Evolutionary conservation across 2,329 filamentous ascomycete species (phyloP), one percentile per base, ranked within the genome.

Genomic region (Colletotrichum truncatum): DNA sequence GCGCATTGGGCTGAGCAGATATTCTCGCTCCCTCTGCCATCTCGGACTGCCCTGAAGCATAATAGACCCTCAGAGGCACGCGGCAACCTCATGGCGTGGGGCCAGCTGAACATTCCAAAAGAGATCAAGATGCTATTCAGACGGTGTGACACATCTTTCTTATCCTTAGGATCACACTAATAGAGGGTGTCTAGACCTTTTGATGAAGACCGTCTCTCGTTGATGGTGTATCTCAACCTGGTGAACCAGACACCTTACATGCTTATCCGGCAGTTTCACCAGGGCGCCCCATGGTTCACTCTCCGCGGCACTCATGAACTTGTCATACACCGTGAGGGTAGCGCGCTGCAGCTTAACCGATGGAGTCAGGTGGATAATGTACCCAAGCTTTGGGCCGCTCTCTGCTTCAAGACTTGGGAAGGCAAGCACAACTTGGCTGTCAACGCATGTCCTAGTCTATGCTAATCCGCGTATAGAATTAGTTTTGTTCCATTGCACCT

Each of bases 1-100:
- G 75, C 80, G 4, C 87, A 90, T 70, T 90, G 88, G 88, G 86
- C 87, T 6, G 83, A 88, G 69, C 81, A 85, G 39, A 87, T 90
- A 23, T 89, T 90, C 68, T 84, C 84, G 1, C 77, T 84, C 18
- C 84, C 84, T 0, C 75, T 87, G 38, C 81, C 85, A 0, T 82
- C 81, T 10, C 78, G 82, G 11, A 88, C 85, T 4, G 77, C 80
- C 5, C 74, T 89, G 53, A 82, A 80, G 68, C 77, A 82, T 49
- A 57, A 16, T 32, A 68, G 41, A 32, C 21, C 51, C 4, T 87
- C 83, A 2, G 78, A 74, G 66, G 82, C 82, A 6, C 80, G 78
- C 54, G 84, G 82, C 1, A 84, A 81, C 5, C 81, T 80, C 59
- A 76, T 80, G 57, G 77, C 77, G 9, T 80, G 81, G 72, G 78